phyloP scores from a whole-genome alignment of 805 yeast species.

The Danielozyma ontarioensis region DNA sequence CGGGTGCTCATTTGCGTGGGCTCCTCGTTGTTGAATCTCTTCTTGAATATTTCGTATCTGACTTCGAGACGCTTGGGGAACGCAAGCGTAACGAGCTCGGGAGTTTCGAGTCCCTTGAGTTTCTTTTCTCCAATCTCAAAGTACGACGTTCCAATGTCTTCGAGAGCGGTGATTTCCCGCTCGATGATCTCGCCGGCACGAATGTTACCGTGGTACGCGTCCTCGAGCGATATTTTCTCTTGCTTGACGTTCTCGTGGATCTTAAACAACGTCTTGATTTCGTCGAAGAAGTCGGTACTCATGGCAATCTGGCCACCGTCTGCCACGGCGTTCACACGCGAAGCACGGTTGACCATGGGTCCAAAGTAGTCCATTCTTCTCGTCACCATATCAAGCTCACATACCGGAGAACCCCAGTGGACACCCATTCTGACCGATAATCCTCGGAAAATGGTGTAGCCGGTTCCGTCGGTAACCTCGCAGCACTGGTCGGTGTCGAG shows the following conservation, averaged over 20 bases:
- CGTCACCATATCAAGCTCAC: conserved; percentile 91
- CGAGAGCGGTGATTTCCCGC: conserved; percentile 58
- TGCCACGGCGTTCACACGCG: conserved; percentile 90
- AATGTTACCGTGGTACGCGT: conserved; percentile 41
- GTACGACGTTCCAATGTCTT: conserved; percentile 63
- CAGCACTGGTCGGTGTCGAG: conserved; percentile 80
- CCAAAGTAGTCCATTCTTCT: conserved; percentile 98
- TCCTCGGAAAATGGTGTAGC: conserved; percentile 70
- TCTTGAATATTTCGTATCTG: conserved; percentile 46
- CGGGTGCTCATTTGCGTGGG: conserved; percentile 26
- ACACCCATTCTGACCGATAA: conserved; percentile 96
- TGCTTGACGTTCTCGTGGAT: conserved; percentile 38
- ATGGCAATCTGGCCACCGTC: conserved; percentile 97
- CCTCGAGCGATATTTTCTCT: conserved; percentile 22
- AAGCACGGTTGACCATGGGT: conserved; percentile 95
- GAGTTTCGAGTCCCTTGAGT: conserved; percentile 90
- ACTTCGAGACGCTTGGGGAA: conserved; percentile 64
- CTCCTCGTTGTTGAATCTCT: conserved; percentile 16
- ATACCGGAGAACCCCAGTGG: conserved; percentile 97
- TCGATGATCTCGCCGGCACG: conserved; percentile 56
- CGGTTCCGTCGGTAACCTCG: conserved; percentile 62
- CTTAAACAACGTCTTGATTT: conserved; percentile 53
- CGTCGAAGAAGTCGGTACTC: conserved; percentile 75
- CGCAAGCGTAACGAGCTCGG: conserved; percentile 75
- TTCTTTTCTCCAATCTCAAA: conserved; percentile 79